phyloP scores from a whole-genome alignment of 1,284 basidiomycete genomes.

The Sanghuangporus weigelae region DNA sequence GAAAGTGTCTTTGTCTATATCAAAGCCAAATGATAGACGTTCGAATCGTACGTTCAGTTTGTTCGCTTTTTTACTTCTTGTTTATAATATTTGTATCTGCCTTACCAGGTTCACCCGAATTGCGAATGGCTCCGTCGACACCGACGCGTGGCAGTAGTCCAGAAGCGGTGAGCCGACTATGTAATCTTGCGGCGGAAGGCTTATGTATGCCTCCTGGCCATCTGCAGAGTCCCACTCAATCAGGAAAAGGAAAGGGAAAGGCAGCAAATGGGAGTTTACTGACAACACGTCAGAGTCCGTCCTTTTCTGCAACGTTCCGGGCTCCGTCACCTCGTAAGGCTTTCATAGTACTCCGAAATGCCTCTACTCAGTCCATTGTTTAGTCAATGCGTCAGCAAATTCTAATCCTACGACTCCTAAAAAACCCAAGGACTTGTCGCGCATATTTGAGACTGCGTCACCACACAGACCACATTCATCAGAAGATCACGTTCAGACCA shows the following conservation, averaged over 20 bases:
- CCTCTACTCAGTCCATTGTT: constrained; percentile 19
- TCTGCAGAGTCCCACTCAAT: neutral
- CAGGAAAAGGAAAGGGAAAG: neutral
- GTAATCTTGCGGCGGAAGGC: neutral
- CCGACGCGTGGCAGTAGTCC: neutral
- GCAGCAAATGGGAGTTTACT: neutral
- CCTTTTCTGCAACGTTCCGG: neutral
- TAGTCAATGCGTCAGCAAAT: constrained; percentile 14
- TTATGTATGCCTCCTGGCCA: neutral
- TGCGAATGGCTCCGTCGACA: constrained; percentile 1
- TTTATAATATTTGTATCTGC: neutral
- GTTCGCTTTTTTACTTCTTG: no score
- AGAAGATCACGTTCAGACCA: constrained; percentile 14
- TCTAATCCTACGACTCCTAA: constrained; percentile 21
- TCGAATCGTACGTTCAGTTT: neutral
- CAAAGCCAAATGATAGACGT: neutral
- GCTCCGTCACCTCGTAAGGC: constrained; percentile 1
- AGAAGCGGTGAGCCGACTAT: neutral
- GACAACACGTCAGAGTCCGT: neutral
- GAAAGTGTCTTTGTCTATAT: neutral
- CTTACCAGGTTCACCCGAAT: neutral
- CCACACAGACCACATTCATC: constrained; percentile 10
- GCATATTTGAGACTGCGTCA: constrained; percentile 29
- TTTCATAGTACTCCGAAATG: neutral
- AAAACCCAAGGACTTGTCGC: constrained; percentile 29